Percentiles rank a stretch among this genome's conserved stretches.
Evolutionary conservation across 805 yeast species (phyloP).

Genomic region (Pichia rugopelliculosa): DNA sequence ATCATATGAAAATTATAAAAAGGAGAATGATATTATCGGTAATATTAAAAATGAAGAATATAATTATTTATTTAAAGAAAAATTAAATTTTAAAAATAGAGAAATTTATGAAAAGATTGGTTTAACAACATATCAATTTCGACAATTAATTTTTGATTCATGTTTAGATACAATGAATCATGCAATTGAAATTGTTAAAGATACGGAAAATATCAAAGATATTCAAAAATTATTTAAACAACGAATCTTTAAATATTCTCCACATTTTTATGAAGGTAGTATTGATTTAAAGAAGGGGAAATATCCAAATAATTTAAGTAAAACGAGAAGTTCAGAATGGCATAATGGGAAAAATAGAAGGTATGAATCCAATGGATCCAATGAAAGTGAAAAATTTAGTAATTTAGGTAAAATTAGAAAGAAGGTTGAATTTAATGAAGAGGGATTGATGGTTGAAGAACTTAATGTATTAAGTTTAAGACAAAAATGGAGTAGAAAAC

Average conservation of each 20-base stretch:
- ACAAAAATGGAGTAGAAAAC: constrained; percentile 8
- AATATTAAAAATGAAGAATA: constrained; percentile 3
- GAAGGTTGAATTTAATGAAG: constrained; percentile 20
- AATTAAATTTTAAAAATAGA: constrained; percentile 1
- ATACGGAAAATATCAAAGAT: constrained; percentile 1
- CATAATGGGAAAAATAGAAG: neutral
- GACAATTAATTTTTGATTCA: constrained; percentile 6
- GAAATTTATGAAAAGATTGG: constrained; percentile 4
- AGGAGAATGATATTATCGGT: neutral
- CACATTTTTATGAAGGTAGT: constrained; percentile 4
- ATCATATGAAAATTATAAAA: constrained; percentile 5
- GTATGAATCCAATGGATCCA: neutral
- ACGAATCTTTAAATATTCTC: constrained; percentile 5
- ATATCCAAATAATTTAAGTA: neutral
- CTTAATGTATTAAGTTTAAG: constrained; percentile 22
- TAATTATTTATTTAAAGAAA: neutral
- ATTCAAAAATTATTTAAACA: neutral
- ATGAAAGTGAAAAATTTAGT: constrained; percentile 16
- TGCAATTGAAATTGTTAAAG: constrained; percentile 1
- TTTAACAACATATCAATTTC: constrained; percentile 6
- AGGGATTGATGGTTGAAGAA: constrained; percentile 21
- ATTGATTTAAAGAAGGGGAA: constrained; percentile 2
- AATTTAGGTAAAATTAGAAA: constrained; percentile 25
- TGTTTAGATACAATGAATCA: constrained; percentile 2
- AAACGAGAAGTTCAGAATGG: neutral